Evolutionary conservation across 106 monocot genomes (phyloP).

Genomic region (Narthecium ossifragum): DNA sequence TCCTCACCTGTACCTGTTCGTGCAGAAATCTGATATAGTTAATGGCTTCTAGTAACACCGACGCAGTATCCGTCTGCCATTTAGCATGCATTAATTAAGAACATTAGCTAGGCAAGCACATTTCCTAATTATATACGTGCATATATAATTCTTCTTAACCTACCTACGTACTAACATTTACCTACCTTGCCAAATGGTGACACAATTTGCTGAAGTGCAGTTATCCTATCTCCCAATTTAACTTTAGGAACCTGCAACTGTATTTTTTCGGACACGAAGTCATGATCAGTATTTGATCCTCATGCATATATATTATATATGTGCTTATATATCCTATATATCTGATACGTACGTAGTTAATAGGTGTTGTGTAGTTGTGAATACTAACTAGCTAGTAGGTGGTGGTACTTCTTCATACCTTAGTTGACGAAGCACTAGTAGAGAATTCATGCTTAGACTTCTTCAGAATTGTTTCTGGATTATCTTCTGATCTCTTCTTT

Average conservation of each 20-base stretch:
- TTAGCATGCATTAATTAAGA: not conserved
- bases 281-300: not conserved
- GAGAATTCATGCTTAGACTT: conserved; percentile 49
- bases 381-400: not conserved
- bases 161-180: not conserved
- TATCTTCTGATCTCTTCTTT: conserved; percentile 54
- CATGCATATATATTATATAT: not conserved
- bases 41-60: conserved; percentile 70
- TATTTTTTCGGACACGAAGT: not conserved
- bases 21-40: conserved; percentile 65
- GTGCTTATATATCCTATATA: not conserved
- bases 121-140: not conserved
- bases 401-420: conserved; percentile 14
- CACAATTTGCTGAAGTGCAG: conserved; percentile 81
- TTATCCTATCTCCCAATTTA: conserved; percentile 74
- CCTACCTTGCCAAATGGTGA: conserved; percentile 95
- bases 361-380: no score
- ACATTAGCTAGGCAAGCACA: not conserved
- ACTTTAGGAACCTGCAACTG: conserved; percentile 80
- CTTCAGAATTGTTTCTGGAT: conserved; percentile 30
- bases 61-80: conserved; percentile 76
- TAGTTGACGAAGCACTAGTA: conserved; percentile 19
- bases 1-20: conserved; percentile 76
- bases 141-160: not conserved
- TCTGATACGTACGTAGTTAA: no score